phyloP scores from a whole-genome alignment of 2,329 filamentous ascomycete genomes.

The Amauroascus verrucosus region DNA sequence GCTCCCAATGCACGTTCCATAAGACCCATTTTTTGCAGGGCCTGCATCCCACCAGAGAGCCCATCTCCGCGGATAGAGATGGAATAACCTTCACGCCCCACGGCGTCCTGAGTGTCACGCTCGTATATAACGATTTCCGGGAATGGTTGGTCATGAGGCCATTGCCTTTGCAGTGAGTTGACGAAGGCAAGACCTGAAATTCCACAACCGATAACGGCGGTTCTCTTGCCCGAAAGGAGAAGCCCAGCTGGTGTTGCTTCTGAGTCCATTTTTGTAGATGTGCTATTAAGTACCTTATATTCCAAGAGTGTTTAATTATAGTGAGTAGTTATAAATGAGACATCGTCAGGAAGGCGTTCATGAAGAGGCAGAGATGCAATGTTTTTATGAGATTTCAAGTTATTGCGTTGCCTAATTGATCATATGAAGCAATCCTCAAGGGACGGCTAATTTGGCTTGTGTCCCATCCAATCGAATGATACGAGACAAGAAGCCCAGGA shows the following conservation, averaged over 20 bases:
- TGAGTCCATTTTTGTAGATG: neutral
- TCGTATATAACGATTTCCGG: constrained; percentile 37
- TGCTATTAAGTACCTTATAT: too few relatives aligned
- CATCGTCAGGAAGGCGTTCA: neutral
- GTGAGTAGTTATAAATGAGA: too few relatives aligned
- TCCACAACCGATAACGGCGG: constrained; percentile 38
- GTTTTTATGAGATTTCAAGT: neutral
- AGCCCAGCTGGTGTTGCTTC: neutral
- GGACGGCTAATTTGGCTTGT: neutral
- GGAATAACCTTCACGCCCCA: constrained; percentile 22
- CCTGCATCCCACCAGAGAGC: constrained; percentile 20
- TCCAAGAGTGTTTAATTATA: too few relatives aligned
- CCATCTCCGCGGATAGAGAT: constrained; percentile 22
- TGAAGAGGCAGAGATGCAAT: neutral
- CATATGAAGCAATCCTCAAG: neutral
- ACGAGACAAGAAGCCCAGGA: neutral
- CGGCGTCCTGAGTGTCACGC: constrained; percentile 29
- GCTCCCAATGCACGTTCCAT: constrained; percentile 17
- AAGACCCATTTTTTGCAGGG: constrained; percentile 20
- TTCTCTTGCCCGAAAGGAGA: constrained; percentile 25
- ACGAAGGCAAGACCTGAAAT: constrained; percentile 38
- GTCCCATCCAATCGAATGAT: neutral
- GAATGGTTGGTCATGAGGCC: constrained; percentile 22
- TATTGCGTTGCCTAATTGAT: neutral
- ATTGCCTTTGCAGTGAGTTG: constrained; percentile 33